These are phyloP conservation scores for Euphorbia celastroides DNA, from an alignment of 441 rosid species.

Conservation along the genomic window DNA sequence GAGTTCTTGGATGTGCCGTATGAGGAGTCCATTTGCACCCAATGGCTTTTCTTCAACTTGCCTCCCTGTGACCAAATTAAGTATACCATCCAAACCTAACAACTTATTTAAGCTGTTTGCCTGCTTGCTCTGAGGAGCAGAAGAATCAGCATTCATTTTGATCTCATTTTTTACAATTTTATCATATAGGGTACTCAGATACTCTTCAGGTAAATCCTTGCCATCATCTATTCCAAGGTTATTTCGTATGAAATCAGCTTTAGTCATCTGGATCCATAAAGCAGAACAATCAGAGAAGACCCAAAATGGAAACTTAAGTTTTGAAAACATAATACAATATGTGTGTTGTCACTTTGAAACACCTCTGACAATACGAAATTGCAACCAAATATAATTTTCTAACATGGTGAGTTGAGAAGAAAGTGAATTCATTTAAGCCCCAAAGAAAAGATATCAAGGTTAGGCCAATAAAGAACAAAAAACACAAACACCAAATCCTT, in stretches of 20 bases:
- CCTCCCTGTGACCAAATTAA: constrained; percentile 79
- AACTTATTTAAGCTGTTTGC: constrained; percentile 81
- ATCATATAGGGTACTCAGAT: constrained; percentile 76
- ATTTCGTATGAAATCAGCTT: constrained; percentile 83
- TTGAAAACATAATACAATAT: neutral
- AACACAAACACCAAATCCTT: neutral
- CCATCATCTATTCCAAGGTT: constrained; percentile 98
- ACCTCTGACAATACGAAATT: neutral
- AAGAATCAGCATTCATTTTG: constrained; percentile 78
- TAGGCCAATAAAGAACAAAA: neutral
- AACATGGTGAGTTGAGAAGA: neutral
- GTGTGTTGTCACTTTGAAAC: neutral
- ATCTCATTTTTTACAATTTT: constrained; percentile 90
- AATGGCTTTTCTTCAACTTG: constrained; percentile 86
- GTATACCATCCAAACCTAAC: constrained; percentile 91
- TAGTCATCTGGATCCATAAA: constrained; percentile 66
- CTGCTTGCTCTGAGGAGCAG: constrained; percentile 84
- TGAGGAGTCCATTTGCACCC: constrained; percentile 96
- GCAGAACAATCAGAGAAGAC: constrained; percentile 26
- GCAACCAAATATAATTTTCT: neutral
- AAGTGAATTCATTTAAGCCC: neutral
- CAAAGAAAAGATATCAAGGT: neutral
- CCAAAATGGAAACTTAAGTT: constrained; percentile 4
- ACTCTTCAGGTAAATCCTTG: constrained; percentile 95
- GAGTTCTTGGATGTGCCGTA: constrained; percentile 92